Base-by-base conservation (phyloP, 148 eudicot species). In the Diospyros kaki region DNA sequence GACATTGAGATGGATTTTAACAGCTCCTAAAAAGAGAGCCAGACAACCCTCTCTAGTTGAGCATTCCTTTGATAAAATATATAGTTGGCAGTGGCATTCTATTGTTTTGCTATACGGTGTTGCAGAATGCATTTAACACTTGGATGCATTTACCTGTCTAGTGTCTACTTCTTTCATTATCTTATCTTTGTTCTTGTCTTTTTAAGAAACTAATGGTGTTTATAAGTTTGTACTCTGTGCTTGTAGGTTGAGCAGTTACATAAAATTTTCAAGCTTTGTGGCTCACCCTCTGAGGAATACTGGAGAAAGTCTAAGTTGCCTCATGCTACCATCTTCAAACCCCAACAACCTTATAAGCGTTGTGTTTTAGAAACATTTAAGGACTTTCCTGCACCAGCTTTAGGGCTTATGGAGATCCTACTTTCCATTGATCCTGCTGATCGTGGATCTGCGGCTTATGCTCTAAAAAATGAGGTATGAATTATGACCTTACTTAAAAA, bases 221-320 rank as follows among this genome's bases (percentile, higher is more conserved):
- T 66, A 8, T 41, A 44, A 53, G 62, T 61, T 71, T 67, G 41
- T 73, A 17, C 59, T 77, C 48, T 38, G 56, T 74, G 45, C 66
- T 43, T 74, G 14, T 79, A 95, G 99, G 98, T 95, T 78, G 99
- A 95, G 76, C 99, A 95, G 80, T 74, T 95, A 71, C 98, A 95
- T 80, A 93, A 93, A 80, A 95, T 95, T 55, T 95, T 95, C 84
- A 93, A 89, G 87, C 99, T 95, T 53, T 95, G 99, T 79, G 99
- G 99, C 13, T 95, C 98, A 60, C 99, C 99, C 55, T 88, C 97
- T 14, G 99, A 95, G 87, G 99, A 95, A 45, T 95, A 95, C 77
- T 95, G 99, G 99, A 91, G 82, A 79, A 89, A 86, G 80, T 90
- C 98, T 68, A 93, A 86, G 86, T 81, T 93, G 72, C 99, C 96